phyloP scores from a whole-genome alignment of 805 yeast species.

The Barnettozyma sucrosica region DNA sequence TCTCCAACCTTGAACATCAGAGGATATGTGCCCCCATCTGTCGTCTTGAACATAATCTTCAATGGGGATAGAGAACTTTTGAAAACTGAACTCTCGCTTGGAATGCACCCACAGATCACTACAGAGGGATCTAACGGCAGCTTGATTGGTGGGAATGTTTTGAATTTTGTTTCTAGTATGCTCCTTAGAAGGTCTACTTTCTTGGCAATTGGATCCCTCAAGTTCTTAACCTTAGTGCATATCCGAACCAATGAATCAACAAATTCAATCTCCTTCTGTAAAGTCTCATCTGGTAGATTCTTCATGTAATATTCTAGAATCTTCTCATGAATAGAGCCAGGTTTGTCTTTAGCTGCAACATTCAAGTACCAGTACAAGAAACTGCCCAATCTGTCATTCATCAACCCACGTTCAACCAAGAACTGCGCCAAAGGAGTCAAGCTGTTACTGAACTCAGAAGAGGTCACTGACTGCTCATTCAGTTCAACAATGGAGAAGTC shows the following conservation, averaged over 20 bases:
- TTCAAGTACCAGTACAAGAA: conserved; percentile 88
- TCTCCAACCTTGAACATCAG: conserved; percentile 93
- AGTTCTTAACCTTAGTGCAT: conserved; percentile 55
- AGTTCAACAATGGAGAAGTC: conserved; percentile 36
- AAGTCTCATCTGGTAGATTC: conserved; percentile 25
- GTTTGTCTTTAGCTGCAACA: conserved; percentile 77
- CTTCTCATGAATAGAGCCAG: conserved; percentile 37
- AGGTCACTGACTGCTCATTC: conserved; percentile 22
- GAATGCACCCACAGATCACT: conserved; percentile 65
- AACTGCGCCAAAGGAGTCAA: conserved; percentile 68
- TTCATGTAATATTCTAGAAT: conserved; percentile 42
- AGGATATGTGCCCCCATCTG: conserved; percentile 50
- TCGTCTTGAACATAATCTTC: conserved; percentile 69
- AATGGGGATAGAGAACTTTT: conserved; percentile 88
- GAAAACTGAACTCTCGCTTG: conserved; percentile 80
- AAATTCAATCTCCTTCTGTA: conserved; percentile 61
- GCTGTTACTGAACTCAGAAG: conserved; percentile 19
- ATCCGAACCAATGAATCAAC: conserved; percentile 59
- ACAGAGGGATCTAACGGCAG: conserved; percentile 83
- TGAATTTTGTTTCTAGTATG: conserved; percentile 32
- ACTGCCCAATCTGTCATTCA: conserved; percentile 65
- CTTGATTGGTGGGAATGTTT: conserved; percentile 50
- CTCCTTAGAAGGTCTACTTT: conserved; percentile 64
- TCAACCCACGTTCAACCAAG: conserved; percentile 63
- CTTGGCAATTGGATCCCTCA: conserved; percentile 71